Evolutionary conservation across 768 basidiomycete genomes (phyloP).

Genomic region (Tricholoma flavovirens): DNA sequence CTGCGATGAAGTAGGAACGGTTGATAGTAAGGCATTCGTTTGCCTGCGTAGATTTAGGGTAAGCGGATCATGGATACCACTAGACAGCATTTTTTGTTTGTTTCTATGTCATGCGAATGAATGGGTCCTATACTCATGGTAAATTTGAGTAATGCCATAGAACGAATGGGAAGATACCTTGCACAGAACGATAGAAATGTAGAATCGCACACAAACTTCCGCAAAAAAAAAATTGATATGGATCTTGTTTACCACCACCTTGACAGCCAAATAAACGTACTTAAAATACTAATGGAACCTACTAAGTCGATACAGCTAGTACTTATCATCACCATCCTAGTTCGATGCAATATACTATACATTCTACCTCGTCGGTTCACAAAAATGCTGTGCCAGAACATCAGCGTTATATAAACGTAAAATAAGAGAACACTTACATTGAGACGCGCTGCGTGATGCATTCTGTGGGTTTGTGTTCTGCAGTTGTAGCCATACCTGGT

Average conservation of each 20-base stretch:
- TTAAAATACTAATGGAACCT: too few relatives aligned
- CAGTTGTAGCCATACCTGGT: constrained; percentile 28
- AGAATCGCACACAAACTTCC: too few relatives aligned
- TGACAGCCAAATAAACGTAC: too few relatives aligned
- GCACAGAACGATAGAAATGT: too few relatives aligned
- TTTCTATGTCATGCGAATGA: background rate
- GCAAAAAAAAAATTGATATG: background rate
- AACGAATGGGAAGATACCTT: too few relatives aligned
- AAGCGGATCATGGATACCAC: constrained; percentile 50
- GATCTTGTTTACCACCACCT: background rate
- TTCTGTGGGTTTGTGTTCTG: constrained; percentile 20
- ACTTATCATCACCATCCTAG: too few relatives aligned
- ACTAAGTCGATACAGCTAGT: too few relatives aligned
- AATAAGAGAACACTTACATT: constrained; percentile 17
- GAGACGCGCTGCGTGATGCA: constrained; percentile 18
- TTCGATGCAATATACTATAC: too few relatives aligned
- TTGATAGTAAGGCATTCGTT: constrained; percentile 38
- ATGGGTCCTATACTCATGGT: too few relatives aligned
- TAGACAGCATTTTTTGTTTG: constrained; percentile 14
- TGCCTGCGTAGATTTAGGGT: constrained; percentile 53
- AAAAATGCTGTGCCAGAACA: constrained; percentile 13
- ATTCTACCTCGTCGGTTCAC: constrained; percentile 14
- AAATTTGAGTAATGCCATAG: too few relatives aligned
- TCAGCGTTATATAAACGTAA: background rate
- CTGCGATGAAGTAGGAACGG: constrained; percentile 37